A percentile compares a stretch with the other conserved stretches of the same genome.
These are phyloP conservation scores for Venturia oleaginea DNA, from an alignment of 2,329 filamentous ascomycete genomes.

Conservation along the genomic window DNA sequence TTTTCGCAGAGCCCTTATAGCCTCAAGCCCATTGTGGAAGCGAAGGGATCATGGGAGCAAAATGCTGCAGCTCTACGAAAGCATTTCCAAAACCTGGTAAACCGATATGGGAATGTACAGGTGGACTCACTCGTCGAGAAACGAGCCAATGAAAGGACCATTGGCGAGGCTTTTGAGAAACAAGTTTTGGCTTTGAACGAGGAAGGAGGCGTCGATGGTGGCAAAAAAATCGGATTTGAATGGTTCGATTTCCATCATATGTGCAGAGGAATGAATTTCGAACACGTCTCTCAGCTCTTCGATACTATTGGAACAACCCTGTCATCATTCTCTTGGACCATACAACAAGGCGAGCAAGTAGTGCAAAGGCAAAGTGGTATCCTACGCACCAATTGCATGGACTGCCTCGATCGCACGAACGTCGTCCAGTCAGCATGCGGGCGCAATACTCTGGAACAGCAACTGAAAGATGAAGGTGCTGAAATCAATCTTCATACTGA, in stretches of 20 bases:
- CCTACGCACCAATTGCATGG: constrained; percentile 96
- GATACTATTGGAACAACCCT: constrained; percentile 60
- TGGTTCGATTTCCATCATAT: constrained; percentile 97
- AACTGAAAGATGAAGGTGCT: constrained; percentile 67
- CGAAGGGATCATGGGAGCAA: constrained; percentile 70
- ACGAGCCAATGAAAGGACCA: constrained; percentile 67
- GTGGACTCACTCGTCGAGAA: constrained; percentile 83
- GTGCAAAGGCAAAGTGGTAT: constrained; percentile 58
- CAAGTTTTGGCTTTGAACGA: constrained; percentile 60
- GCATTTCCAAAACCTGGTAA: constrained; percentile 64
- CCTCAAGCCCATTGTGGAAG: constrained; percentile 73
- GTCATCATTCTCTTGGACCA: constrained; percentile 62
- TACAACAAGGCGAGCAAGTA: constrained; percentile 39
- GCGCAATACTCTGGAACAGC: constrained; percentile 69
- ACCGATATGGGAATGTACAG: constrained; percentile 67
- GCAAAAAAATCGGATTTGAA: constrained; percentile 57
- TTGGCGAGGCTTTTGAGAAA: constrained; percentile 69
- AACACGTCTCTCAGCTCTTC: constrained; percentile 78
- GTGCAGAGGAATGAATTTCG: constrained; percentile 95
- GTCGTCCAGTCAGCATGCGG: constrained; percentile 90
- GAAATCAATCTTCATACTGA: constrained; percentile 67
- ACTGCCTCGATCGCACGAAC: constrained; percentile 92
- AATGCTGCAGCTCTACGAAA: constrained; percentile 71
- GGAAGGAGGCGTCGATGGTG: constrained; percentile 42
- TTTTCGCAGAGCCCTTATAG: constrained; percentile 94